Percentiles rank a stretch among this genome's conserved stretches.
phyloP scores from a whole-genome alignment of 148 eudicot genomes.

The Camellia sinensis region DNA sequence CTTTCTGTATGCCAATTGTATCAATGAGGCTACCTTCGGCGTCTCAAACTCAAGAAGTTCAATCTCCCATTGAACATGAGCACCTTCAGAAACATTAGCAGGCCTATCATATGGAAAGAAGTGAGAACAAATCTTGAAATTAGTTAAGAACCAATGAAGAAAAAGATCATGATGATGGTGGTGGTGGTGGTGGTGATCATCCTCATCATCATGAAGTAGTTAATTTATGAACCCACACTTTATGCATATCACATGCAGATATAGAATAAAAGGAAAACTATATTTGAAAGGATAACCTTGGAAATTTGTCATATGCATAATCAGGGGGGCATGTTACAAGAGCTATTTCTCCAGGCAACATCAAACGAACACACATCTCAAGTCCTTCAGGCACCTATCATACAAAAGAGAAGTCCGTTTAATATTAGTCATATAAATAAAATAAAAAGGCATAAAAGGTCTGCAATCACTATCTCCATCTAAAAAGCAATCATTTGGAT shows the following conservation, averaged over 20 bases:
- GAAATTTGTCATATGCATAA: conserved; percentile 95
- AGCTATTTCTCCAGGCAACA: conserved; percentile 97
- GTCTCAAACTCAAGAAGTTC: conserved; percentile 93
- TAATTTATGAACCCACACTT: conserved; percentile 9
- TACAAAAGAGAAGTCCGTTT: conserved; percentile 13
- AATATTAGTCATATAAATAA: neutral
- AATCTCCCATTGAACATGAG: conserved; percentile 88
- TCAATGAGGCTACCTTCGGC: conserved; percentile 52
- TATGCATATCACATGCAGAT: neutral
- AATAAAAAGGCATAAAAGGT: neutral
- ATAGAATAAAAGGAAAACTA: neutral
- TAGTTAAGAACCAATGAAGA: neutral
- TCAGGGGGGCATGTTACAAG: conserved; percentile 97
- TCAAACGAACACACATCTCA: conserved; percentile 92
- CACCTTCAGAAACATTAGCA: conserved; percentile 81
- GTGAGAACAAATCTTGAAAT: conserved; percentile 2
- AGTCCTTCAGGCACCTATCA: conserved; percentile 93
- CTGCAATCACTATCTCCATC: neutral
- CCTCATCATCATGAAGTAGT: neutral
- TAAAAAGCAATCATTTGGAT: neutral
- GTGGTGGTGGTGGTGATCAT: neutral
- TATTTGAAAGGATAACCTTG: conserved; percentile 44
- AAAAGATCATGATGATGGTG: neutral
- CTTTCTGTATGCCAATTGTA: neutral
- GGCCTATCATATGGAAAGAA: conserved; percentile 52